Percentiles rank a stretch among this genome's conserved stretches.
These are phyloP conservation scores for Globisporangium solare DNA, from an alignment of 352 stramenopile genomes.

Conservation along the genomic window DNA sequence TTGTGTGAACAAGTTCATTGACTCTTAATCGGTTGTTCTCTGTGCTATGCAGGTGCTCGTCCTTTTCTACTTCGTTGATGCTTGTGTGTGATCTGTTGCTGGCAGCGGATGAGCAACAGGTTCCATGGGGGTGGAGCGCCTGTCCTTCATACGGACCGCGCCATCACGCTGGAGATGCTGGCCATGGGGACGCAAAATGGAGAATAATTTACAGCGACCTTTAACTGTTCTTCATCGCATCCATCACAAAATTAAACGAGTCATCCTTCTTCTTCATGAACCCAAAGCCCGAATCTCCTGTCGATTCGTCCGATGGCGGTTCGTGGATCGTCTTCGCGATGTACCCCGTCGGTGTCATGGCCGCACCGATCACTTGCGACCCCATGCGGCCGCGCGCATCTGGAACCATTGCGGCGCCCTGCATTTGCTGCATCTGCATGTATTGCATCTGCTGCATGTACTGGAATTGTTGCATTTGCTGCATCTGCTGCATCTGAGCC, in stretches of 20 bases:
- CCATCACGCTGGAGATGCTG: not conserved
- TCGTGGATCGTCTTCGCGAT: constrained; percentile 88
- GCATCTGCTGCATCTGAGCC: constrained; percentile 46
- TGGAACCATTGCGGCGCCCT: constrained; percentile 24
- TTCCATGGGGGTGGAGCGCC: no score
- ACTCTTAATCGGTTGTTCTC: no score
- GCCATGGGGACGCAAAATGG: constrained; percentile 9
- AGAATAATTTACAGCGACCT: constrained; percentile 53
- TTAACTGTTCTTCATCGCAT: constrained; percentile 87
- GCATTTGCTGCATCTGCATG: constrained; percentile 65
- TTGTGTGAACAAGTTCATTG: no score
- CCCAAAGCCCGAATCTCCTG: constrained; percentile 62
- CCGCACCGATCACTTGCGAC: constrained; percentile 78
- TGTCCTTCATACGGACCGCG: not conserved
- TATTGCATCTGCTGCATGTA: constrained; percentile 70
- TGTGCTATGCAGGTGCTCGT: no score
- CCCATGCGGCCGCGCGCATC: constrained; percentile 23
- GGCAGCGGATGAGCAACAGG: no score
- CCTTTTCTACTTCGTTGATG: no score
- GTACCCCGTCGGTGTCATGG: constrained; percentile 81
- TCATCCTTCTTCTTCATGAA: constrained; percentile 88
- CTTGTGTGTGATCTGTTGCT: no score
- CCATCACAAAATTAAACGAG: constrained; percentile 88
- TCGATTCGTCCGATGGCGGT: constrained; percentile 44
- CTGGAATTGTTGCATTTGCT: constrained; percentile 73